Base-by-base conservation (phyloP, 495 filamentous ascomycete species). In the Schizothecium vesticola region DNA sequence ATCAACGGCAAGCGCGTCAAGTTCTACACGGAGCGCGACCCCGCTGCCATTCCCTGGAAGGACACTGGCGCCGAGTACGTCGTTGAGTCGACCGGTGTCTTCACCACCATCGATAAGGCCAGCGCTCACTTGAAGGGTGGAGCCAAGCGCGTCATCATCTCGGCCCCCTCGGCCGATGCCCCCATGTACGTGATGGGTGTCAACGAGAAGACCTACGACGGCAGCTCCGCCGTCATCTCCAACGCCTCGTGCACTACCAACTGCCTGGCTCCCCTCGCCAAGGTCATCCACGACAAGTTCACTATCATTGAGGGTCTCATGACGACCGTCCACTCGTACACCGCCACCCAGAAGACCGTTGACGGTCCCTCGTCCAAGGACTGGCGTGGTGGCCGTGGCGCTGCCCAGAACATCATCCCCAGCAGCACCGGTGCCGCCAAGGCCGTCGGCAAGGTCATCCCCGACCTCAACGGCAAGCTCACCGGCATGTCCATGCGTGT, bases 111-210 rank as follows among this genome's bases (percentile, higher is more conserved):
- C 71, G 95, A 97, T 68, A 97, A 96, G 91, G 95, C 95, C 78
- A 86, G 86, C 75, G 91, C 89, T 75, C 95, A 99, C 85, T 88
- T 99, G 88, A 94, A 95, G 87, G 95, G 95, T 78, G 95, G 95
- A 81, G 95, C 95, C 80, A 98, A 97, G 92, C 97, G 97, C 87
- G 95, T 99, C 81, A 86, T 99, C 86, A 99, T 99, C 90, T 98
- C 95, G 75, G 95, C 95, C 76, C 95, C 95, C 73, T 99, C 95
- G 73, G 93, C 93, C 69, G 95, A 99, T 88, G 96, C 95, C 75
- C 94, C 95, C 76, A 99, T 99, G 95, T 99, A 95, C 87, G 95
- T 99, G 77, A 97, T 97, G 91, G 95, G 95, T 81, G 95, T 99
- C 83, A 99, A 99, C 88, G 86, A 98, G 82, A 86, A 92, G 81